phyloP scores from a whole-genome alignment of 257 asterid genomes.

The Rhazya stricta region DNA sequence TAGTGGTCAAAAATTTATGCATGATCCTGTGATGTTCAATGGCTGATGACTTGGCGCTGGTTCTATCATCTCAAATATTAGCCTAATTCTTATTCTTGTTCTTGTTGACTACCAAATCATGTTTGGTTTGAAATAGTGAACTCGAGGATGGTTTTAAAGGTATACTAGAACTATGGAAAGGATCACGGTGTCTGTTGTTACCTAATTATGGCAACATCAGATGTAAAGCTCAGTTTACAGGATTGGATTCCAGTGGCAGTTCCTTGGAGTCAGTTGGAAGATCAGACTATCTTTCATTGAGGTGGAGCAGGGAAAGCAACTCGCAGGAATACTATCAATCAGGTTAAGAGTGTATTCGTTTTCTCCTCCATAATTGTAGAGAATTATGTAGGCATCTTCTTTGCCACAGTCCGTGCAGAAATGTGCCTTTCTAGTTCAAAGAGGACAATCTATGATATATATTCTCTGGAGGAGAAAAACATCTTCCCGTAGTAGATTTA shows the following conservation, averaged over 20 bases:
- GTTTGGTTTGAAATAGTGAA: constrained; percentile 24
- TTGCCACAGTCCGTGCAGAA: background rate
- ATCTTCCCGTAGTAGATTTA: background rate
- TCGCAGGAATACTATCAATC: constrained; percentile 14
- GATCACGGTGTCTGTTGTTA: constrained; percentile 13
- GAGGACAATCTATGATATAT: background rate
- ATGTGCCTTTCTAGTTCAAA: background rate
- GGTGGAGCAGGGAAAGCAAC: constrained; percentile 19
- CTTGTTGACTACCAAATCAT: background rate
- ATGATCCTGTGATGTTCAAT: background rate
- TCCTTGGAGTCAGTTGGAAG: constrained; percentile 20
- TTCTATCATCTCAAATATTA: background rate
- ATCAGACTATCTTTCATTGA: constrained; percentile 15
- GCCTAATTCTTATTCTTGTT: background rate
- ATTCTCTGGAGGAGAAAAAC: background rate
- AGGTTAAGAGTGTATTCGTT: constrained; percentile 22
- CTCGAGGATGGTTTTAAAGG: constrained; percentile 26
- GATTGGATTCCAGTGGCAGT: constrained; percentile 14
- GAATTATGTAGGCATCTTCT: background rate
- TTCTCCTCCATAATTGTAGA: constrained; percentile 3
- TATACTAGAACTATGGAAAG: constrained; percentile 17
- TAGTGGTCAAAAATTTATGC: background rate
- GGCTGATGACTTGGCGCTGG: background rate
- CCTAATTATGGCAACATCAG: constrained; percentile 4
- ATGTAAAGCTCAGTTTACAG: constrained; percentile 6